Percentiles rank a stretch among this genome's conserved stretches.
Evolutionary conservation across 495 filamentous ascomycete genomes (phyloP).

Genomic region (Poronia punctata): DNA sequence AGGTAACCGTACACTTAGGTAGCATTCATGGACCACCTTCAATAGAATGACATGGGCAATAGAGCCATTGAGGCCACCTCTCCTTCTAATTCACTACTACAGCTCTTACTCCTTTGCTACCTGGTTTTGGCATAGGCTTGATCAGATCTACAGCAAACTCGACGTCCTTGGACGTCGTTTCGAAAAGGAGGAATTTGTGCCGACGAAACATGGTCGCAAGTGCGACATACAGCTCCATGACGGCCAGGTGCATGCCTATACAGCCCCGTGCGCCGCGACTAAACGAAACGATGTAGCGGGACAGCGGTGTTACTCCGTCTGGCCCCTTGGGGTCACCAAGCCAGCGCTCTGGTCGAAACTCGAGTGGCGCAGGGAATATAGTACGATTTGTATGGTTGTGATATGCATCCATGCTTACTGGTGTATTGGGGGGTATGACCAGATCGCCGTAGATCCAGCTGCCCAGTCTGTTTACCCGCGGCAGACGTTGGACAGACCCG

Average conservation of each 20-base stretch:
- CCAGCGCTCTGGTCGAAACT: constrained; percentile 43
- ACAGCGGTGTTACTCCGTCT: constrained; percentile 22
- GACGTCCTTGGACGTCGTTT: constrained; percentile 29
- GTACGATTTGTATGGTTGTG: constrained; percentile 32
- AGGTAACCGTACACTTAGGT: no score
- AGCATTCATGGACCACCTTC: no score
- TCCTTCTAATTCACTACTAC: no score
- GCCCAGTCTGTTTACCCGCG: constrained; percentile 2
- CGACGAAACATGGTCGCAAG: constrained; percentile 39
- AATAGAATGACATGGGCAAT: no score
- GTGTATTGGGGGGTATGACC: constrained; percentile 10
- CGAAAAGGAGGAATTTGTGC: constrained; percentile 29
- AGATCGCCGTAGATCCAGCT: constrained; percentile 7
- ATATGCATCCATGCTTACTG: constrained; percentile 18
- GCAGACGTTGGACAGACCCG: neutral
- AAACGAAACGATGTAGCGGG: constrained; percentile 38
- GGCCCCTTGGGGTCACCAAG: constrained; percentile 18
- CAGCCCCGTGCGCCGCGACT: constrained; percentile 41
- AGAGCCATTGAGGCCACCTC: no score
- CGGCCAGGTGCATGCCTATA: constrained; percentile 41
- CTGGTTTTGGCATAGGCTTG: no score
- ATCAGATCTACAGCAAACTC: constrained; percentile 22
- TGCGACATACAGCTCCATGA: constrained; percentile 38
- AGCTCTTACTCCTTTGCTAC: no score
- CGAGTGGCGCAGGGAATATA: constrained; percentile 31